These are phyloP conservation scores for Cryptococcus floricola DNA, from an alignment of 1,284 basidiomycete genomes.

Conservation along the genomic window DNA sequence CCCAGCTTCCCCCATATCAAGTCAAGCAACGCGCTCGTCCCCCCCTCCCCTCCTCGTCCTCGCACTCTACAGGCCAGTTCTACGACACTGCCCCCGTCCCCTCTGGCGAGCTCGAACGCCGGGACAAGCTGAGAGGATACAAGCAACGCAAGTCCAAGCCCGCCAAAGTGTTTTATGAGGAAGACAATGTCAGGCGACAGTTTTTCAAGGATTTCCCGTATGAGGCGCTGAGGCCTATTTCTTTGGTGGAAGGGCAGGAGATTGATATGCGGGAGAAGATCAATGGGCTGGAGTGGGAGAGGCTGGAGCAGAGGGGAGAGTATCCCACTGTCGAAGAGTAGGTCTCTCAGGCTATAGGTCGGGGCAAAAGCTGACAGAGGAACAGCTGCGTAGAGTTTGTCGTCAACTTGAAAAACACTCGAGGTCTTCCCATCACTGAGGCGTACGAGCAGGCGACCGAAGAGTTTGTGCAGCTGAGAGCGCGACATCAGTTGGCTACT, in stretches of 20 bases:
- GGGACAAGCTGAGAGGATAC: conserved; percentile 43
- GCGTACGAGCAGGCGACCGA: conserved; percentile 77
- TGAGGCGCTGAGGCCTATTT: conserved; percentile 79
- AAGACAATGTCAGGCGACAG: conserved; percentile 79
- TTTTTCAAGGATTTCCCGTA: conserved; percentile 97
- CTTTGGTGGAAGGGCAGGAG: conserved; percentile 63
- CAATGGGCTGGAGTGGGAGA: conserved; percentile 64
- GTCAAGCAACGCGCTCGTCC: conserved; percentile 52
- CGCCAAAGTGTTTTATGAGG: conserved; percentile 69
- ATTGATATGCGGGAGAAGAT: conserved; percentile 57
- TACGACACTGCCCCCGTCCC: conserved; percentile 11
- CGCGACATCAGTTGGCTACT: conserved; percentile 74
- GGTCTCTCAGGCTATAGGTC: too few species aligned
- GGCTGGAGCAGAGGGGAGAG: conserved; percentile 70
- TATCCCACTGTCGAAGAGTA: conserved; percentile 90
- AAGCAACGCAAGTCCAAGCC: conserved; percentile 57
- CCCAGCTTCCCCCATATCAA: conserved; percentile 73
- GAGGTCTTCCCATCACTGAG: conserved; percentile 63
- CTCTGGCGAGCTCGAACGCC: conserved; percentile 7
- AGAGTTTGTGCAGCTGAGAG: conserved; percentile 80
- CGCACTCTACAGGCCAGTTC: conserved; percentile 2
- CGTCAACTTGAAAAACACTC: conserved; percentile 68
- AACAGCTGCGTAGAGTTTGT: conserved; percentile 75
- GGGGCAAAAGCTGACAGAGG: neutral
- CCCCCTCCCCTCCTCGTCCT: conserved; percentile 19